Base-by-base conservation (phyloP, 75 land plant genomes). In the Pinus taeda region DNA sequence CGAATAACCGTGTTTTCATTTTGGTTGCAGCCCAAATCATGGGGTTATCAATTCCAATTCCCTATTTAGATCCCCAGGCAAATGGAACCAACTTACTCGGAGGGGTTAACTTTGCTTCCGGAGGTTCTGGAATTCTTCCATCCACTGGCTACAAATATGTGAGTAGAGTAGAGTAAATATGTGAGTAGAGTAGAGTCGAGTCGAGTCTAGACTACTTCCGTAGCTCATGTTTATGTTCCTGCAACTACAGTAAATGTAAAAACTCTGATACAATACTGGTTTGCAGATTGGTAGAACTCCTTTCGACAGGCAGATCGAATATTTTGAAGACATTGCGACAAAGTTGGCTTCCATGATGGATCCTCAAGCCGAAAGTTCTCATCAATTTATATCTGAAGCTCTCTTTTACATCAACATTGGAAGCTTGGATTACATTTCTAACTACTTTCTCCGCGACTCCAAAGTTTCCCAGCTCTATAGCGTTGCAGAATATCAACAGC, bases 101-200 rank as follows among this genome's bases (percentile, higher is more conserved):
- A 15, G 85, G 85, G 39, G 57, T 83, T 24, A 83, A 83, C 72
- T 81, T 81, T 65, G 85, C 85, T 18, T 75, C 85, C 8, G 83
- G 83, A 58, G 85, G 74, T 11, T 75, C 85, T 2, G 85, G 85
- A 57, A 67, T 83, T 77, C 75, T 29, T 78, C 83, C 56, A 15
- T 12, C 45, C 71, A 81, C 78, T 81, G 72, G 72, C 53, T 42
- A 69, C 53, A 69, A 42, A 69, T 69, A 69, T 69, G 72, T 69
- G n/a, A 69, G 72, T 69, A 39, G 55, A 49, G 53, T 45, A 45
- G 33, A 33, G n/a, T n/a, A n/a, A n/a, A n/a, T n/a, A n/a, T n/a
- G n/a, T n/a, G n/a, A n/a, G n/a, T n/a, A n/a, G n/a, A n/a, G n/a
- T n/a, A n/a, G n/a, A n/a, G n/a, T n/a, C n/a, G n/a, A n/a, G 33